Conservation (phyloP, 202 grass and related monocot genomes). For the Elaeis oleifera region DNA sequence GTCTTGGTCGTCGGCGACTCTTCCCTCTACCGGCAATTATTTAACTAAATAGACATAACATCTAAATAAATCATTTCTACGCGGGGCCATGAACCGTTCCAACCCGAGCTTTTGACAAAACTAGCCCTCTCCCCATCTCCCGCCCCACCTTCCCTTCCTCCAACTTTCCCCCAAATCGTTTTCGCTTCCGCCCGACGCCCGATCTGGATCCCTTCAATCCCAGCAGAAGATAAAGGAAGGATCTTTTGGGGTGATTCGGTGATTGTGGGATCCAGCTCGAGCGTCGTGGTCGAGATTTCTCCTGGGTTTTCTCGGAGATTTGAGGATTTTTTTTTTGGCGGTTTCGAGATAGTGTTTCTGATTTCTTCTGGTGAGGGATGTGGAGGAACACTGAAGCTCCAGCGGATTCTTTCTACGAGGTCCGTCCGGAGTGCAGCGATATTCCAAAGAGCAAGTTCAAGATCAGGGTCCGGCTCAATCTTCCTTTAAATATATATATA, state of each 20-base stretch:
- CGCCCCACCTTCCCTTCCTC: neutral
- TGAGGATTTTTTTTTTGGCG: neutral
- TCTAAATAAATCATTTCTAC: neutral
- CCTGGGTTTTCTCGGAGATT: neutral
- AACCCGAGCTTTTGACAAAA: too few species aligned
- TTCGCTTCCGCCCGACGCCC: neutral
- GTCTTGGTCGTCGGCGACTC: neutral
- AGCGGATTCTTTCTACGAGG: constrained; percentile 64
- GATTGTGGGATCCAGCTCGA: neutral
- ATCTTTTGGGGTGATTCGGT: neutral
- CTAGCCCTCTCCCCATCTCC: neutral
- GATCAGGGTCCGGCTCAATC: constrained; percentile 46
- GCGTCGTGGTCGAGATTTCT: too few species aligned
- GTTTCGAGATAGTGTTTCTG: too few species aligned
- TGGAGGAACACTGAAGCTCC: constrained; percentile 60
- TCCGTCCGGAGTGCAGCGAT: constrained; percentile 69
- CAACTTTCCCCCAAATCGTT: neutral
- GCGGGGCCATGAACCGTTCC: constrained; percentile 5
- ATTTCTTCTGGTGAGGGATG: neutral
- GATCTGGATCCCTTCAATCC: neutral
- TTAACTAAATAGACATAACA: neutral
- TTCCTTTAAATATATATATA: neutral
- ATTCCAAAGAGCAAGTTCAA: constrained; percentile 83
- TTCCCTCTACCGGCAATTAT: neutral
- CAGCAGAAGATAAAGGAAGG: neutral